Percentiles rank a stretch among this genome's conserved stretches.
These are phyloP conservation scores for Eustoma russellianum DNA, from an alignment of 257 asterid genomes.

Conservation along the genomic window DNA sequence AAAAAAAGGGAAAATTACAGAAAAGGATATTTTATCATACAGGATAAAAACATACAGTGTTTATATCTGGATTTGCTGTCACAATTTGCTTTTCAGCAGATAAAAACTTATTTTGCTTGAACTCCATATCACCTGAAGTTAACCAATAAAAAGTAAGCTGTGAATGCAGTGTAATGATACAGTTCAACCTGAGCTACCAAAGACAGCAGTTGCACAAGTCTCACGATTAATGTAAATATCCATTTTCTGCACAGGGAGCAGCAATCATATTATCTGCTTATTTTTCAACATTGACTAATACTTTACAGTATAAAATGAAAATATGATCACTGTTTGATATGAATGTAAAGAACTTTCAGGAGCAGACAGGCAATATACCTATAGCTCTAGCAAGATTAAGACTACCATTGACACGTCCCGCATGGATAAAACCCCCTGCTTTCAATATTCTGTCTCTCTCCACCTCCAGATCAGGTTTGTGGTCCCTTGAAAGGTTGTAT, in stretches of 20 bases:
- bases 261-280: not conserved
- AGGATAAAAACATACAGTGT: slow-evolving; percentile 38
- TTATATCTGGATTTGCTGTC: slow-evolving; percentile 91
- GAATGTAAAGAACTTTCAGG: too few species aligned
- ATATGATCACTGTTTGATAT: not conserved
- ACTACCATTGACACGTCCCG: slow-evolving; percentile 93
- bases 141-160: not conserved
- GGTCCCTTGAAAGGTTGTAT: slow-evolving; percentile 92
- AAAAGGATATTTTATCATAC: not conserved
- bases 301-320: not conserved
- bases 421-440: slow-evolving; percentile 95
- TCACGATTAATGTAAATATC: not conserved
- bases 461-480: slow-evolving; percentile 87
- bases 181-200: too few species aligned
- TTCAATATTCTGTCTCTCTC: slow-evolving; percentile 85
- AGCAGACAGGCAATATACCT: slow-evolving; percentile 26
- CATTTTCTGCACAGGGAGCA: not conserved
- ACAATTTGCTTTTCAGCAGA: slow-evolving; percentile 88
- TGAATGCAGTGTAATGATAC: too few species aligned
- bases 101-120: slow-evolving; percentile 92
- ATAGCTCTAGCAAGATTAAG: slow-evolving; percentile 94
- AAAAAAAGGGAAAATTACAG: not conserved
- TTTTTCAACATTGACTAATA: too few species aligned
- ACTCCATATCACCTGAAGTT: slow-evolving; percentile 92
- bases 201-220: too few species aligned